A percentile compares a stretch with the other conserved stretches of the same genome.
Evolutionary conservation across 805 yeast genomes (phyloP).

Genomic region (Metschnikowia lachancei): DNA sequence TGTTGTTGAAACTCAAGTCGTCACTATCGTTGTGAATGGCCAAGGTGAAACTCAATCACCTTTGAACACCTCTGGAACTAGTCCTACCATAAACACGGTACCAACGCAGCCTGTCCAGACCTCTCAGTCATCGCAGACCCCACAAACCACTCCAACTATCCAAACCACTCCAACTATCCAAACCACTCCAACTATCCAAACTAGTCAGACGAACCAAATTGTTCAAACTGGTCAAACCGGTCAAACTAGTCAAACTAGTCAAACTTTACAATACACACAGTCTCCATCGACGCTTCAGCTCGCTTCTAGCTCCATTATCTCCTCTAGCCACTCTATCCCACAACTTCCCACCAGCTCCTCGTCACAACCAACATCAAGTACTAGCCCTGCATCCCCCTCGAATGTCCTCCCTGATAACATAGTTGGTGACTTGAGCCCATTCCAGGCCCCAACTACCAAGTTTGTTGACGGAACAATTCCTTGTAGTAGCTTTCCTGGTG

Average conservation of each 20-base stretch:
- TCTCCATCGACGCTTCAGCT: not conserved
- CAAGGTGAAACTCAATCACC: slow-evolving; percentile 40
- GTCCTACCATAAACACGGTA: too few relatives aligned
- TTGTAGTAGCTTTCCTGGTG: slow-evolving; percentile 64
- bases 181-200: too few relatives aligned
- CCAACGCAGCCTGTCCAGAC: not conserved
- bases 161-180: slow-evolving; percentile 6
- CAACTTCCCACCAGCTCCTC: slow-evolving; percentile 16
- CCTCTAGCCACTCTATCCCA: too few relatives aligned
- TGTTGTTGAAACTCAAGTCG: slow-evolving; percentile 48
- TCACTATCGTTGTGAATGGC: slow-evolving; percentile 39
- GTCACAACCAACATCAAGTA: slow-evolving; percentile 14
- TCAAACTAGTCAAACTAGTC: too few relatives aligned
- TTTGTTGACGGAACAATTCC: slow-evolving; percentile 72
- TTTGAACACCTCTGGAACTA: slow-evolving; percentile 1
- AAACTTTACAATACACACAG: slow-evolving; percentile 5
- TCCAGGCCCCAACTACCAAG: slow-evolving; percentile 51
- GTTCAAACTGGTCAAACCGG: too few relatives aligned
- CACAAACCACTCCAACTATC: not conserved
- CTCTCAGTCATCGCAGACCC: not conserved
- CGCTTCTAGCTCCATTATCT: slow-evolving; percentile 15
- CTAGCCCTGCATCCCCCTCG: slow-evolving; percentile 30
- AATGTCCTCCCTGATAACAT: slow-evolving; percentile 42
- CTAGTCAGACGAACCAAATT: too few relatives aligned
- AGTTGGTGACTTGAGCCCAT: slow-evolving; percentile 59